phyloP scores from a whole-genome alignment of 176 grass and related monocot genomes.

The Musa troglodytarum region DNA sequence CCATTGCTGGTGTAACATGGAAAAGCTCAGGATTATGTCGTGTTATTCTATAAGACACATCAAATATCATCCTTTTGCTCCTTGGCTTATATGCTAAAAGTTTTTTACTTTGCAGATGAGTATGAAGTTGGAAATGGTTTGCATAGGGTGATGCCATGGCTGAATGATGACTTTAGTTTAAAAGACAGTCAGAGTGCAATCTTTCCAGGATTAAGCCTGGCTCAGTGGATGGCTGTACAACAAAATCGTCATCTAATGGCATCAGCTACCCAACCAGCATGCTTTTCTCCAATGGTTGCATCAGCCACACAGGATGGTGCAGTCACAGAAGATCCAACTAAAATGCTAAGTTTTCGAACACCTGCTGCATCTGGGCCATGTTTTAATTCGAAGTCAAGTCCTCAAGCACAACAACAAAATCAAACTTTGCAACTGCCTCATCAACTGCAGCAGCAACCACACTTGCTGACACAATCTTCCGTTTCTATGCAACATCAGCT shows the following conservation, averaged over 20 bases:
- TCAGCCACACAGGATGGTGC: constrained; percentile 40
- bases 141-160: constrained; percentile 87
- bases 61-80: neutral
- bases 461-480: constrained; percentile 31
- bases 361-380: constrained; percentile 45
- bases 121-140: constrained; percentile 84
- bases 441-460: constrained; percentile 40
- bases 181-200: constrained; percentile 82
- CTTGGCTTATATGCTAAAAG: constrained; percentile 16
- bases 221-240: constrained; percentile 99
- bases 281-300: constrained; percentile 31
- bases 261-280: constrained; percentile 34
- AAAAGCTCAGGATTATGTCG: too few species aligned
- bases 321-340: constrained; percentile 42
- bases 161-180: constrained; percentile 72
- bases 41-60: too few species aligned
- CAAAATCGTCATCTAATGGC: constrained; percentile 62
- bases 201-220: constrained; percentile 79
- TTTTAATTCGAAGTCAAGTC: constrained; percentile 41
- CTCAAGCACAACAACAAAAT: constrained; percentile 22
- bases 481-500: constrained; percentile 22
- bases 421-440: constrained; percentile 36
- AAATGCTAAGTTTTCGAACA: constrained; percentile 50
- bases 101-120: constrained; percentile 60
- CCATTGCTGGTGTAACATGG: too few species aligned